phyloP scores from a whole-genome alignment of 2,329 filamentous ascomycete species.

The Fusarium siculi region DNA sequence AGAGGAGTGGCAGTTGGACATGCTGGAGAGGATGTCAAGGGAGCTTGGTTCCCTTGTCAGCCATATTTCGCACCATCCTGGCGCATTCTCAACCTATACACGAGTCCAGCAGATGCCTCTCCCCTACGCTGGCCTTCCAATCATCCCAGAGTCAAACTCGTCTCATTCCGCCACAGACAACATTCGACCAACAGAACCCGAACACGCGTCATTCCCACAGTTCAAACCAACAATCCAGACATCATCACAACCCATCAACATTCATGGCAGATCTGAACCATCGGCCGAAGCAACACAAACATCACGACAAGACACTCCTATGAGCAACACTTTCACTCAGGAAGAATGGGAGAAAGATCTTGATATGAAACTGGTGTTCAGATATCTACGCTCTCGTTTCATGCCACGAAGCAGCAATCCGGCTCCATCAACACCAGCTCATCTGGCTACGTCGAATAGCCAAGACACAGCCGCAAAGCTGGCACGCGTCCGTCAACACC shows the following conservation, averaged over 20 bases:
- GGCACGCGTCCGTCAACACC: conserved; percentile 86
- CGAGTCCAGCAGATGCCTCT: conserved; percentile 71
- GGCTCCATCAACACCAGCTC: conserved; percentile 55
- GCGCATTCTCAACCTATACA: conserved; percentile 86
- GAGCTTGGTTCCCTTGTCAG: conserved; percentile 88
- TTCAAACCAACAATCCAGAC: conserved; percentile 61
- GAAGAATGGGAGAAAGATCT: conserved; percentile 96
- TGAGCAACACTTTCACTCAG: conserved; percentile 62
- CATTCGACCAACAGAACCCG: conserved; percentile 34
- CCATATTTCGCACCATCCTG: conserved; percentile 82
- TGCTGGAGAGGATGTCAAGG: conserved; percentile 85
- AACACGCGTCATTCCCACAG: conserved; percentile 47
- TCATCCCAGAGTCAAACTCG: conserved; percentile 64
- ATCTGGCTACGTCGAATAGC: conserved; percentile 60
- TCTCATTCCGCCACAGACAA: conserved; percentile 46
- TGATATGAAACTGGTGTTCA: conserved; percentile 91
- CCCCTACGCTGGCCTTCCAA: conserved; percentile 82
- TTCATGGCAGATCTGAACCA: conserved; percentile 46
- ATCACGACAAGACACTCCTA: conserved; percentile 38
- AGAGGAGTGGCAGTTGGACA: conserved; percentile 76
- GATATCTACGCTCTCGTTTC: conserved; percentile 83
- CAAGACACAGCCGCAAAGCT: conserved; percentile 80
- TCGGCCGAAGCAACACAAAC: conserved; percentile 33
- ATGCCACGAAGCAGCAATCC: conserved; percentile 60
- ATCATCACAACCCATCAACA: conserved; percentile 50